Evolutionary conservation across 148 eudicot genomes (phyloP).

Genomic region (Simmondsia chinensis): DNA sequence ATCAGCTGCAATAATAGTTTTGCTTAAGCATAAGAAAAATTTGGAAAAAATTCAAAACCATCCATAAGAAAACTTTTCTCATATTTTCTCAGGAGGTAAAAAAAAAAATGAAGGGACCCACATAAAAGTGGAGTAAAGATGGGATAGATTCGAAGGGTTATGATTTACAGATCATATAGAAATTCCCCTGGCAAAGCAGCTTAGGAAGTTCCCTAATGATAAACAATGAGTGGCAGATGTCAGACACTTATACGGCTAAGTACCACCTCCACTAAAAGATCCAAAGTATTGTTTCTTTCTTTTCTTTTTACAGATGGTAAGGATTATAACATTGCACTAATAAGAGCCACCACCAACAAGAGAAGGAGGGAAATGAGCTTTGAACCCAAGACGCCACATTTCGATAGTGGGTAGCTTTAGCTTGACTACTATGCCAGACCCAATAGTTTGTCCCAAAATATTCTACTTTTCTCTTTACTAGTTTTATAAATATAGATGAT

Average conservation of each 20-base stretch:
- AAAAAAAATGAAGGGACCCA: no score
- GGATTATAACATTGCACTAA: no score
- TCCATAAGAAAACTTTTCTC: constrained; percentile 15
- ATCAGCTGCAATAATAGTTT: no score
- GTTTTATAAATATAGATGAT: no score
- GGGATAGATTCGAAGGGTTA: constrained; percentile 16
- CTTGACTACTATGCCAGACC: no score
- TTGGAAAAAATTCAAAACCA: constrained; percentile 10
- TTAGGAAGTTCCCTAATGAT: constrained; percentile 2
- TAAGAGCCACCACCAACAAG: no score
- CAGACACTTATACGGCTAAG: constrained; percentile 31
- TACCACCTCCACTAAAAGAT: constrained; percentile 11
- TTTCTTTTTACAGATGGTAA: constrained; percentile 11
- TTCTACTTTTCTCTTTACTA: no score
- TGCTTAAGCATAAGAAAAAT: not conserved
- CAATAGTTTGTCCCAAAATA: no score
- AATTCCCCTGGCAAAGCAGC: constrained; percentile 11
- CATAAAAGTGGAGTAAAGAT: constrained; percentile 14
- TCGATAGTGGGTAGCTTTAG: no score
- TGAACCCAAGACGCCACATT: no score
- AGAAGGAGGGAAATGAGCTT: no score
- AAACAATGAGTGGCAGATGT: constrained; percentile 10
- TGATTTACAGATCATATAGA: constrained; percentile 15
- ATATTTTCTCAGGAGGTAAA: not conserved
- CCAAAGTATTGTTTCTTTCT: constrained; percentile 9